A percentile compares a stretch with the other conserved stretches of the same genome.
Conservation (phyloP, 495 filamentous ascomycete species). For the Penicillium cosmopolitanum region DNA sequence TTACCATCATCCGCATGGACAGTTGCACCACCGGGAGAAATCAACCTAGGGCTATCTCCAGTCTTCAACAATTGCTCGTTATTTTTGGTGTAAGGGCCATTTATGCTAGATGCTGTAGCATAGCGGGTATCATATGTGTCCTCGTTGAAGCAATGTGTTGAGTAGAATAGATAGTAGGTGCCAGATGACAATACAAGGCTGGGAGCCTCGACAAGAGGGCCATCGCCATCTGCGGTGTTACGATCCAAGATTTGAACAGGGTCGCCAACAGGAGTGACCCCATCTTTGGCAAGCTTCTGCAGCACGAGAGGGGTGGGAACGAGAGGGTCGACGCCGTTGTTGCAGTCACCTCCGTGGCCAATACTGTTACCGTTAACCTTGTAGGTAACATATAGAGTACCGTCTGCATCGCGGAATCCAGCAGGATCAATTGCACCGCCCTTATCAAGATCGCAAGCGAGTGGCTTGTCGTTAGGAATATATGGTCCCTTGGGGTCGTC, state of each 20-base stretch:
- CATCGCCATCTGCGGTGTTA: slow-evolving; percentile 48
- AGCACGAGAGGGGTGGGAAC: slow-evolving; percentile 62
- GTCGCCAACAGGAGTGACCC: slow-evolving; percentile 52
- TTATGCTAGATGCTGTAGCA: slow-evolving; percentile 49
- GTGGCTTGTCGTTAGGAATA: slow-evolving; percentile 42
- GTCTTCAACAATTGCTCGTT: slow-evolving; percentile 41
- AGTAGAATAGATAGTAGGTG: slow-evolving; percentile 65
- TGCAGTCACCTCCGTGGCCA: slow-evolving; percentile 59
- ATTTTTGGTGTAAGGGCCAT: slow-evolving; percentile 51
- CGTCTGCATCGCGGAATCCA: slow-evolving; percentile 55
- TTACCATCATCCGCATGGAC: slow-evolving; percentile 43
- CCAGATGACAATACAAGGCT: slow-evolving; percentile 48
- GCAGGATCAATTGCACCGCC: slow-evolving; percentile 64
- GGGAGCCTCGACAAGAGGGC: slow-evolving; percentile 66
- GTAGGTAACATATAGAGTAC: slow-evolving; percentile 60
- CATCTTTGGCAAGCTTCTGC: slow-evolving; percentile 57
- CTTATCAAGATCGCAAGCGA: slow-evolving; percentile 52
- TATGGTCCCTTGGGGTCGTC: slow-evolving; percentile 54
- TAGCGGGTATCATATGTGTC: slow-evolving; percentile 58
- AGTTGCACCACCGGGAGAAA: slow-evolving; percentile 58
- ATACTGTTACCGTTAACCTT: slow-evolving; percentile 66
- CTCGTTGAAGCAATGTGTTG: slow-evolving; percentile 58
- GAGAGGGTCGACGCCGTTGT: slow-evolving; percentile 53
- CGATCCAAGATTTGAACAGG: slow-evolving; percentile 60
- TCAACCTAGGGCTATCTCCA: slow-evolving; percentile 40